Conservation (phyloP, 164 flowering plant genomes). For the Aristolochia contorta region DNA sequence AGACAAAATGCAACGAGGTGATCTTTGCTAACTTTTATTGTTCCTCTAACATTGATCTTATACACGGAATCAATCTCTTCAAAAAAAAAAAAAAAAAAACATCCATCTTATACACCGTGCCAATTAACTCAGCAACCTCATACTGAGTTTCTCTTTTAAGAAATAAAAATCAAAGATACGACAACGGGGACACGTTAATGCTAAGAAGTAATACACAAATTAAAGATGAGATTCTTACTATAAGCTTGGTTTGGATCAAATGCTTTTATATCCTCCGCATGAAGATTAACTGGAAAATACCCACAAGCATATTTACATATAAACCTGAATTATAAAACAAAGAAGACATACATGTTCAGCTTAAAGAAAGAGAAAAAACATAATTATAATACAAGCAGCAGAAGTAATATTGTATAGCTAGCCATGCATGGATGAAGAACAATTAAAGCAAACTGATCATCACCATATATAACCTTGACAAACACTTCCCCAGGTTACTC, state of each 20-base stretch:
- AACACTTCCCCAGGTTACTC: conserved; percentile 36
- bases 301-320: conserved; percentile 68
- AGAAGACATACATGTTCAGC: neutral
- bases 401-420: too few species aligned
- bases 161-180: neutral
- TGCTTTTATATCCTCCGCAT: conserved; percentile 64
- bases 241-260: conserved; percentile 71
- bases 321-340: conserved; percentile 35
- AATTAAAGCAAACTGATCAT: neutral
- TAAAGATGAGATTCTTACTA: conserved; percentile 23
- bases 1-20: too few species aligned
- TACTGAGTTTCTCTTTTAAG: neutral
- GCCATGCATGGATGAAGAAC: conserved; percentile 2
- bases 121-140: too few species aligned
- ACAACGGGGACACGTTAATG: too few species aligned
- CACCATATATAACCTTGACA: conserved; percentile 44
- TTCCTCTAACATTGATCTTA: too few species aligned
- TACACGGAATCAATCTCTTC: too few species aligned
- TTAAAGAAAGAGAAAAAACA: too few species aligned
- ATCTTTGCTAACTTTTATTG: too few species aligned
- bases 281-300: conserved; percentile 61
- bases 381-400: too few species aligned
- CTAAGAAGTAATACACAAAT: too few species aligned
- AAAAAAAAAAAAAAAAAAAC: too few species aligned
- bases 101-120: too few species aligned